Conservation (phyloP, 1,139 yeast genomes). For the Taphrina populina region DNA sequence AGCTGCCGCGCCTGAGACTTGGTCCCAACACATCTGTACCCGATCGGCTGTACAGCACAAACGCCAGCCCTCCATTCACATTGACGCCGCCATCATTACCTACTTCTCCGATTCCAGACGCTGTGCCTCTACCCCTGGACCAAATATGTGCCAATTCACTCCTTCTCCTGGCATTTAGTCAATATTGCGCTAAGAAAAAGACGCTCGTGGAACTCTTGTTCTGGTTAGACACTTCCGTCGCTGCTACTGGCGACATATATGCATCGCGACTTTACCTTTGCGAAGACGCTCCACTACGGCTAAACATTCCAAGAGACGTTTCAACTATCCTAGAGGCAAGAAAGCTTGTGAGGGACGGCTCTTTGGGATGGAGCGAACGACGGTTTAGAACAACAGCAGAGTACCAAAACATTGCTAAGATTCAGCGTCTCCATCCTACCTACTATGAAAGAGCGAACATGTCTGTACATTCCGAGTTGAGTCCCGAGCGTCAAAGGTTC, state of each 20-base stretch:
- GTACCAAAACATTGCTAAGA: neutral
- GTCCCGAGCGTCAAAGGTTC: conserved; percentile 4
- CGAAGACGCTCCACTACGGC: conserved; percentile 13
- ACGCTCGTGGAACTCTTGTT: conserved; percentile 17
- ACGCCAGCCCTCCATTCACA: too few relatives aligned
- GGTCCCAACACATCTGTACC: too few relatives aligned
- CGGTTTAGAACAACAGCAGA: conserved; percentile 2
- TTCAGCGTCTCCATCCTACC: conserved; percentile 1
- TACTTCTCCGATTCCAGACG: conserved; percentile 5
- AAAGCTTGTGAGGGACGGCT: conserved; percentile 18
- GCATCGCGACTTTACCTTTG: conserved; percentile 17
- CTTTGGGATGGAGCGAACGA: conserved; percentile 13
- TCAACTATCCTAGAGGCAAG: conserved; percentile 16
- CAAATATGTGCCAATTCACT: conserved; percentile 17
- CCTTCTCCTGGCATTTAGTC: conserved; percentile 15
- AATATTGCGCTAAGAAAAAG: conserved; percentile 13
- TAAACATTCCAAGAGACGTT: conserved; percentile 24
- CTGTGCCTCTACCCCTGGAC: neutral
- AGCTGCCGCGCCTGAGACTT: too few relatives aligned
- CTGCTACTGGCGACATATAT: neutral
- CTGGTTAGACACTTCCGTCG: conserved; percentile 26
- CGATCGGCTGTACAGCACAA: too few relatives aligned
- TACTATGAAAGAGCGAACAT: conserved; percentile 13
- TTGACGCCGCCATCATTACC: conserved; percentile 13
- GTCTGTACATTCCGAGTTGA: neutral